Conservation (phyloP, 331 rosid species). For the Spiraea crenata region DNA sequence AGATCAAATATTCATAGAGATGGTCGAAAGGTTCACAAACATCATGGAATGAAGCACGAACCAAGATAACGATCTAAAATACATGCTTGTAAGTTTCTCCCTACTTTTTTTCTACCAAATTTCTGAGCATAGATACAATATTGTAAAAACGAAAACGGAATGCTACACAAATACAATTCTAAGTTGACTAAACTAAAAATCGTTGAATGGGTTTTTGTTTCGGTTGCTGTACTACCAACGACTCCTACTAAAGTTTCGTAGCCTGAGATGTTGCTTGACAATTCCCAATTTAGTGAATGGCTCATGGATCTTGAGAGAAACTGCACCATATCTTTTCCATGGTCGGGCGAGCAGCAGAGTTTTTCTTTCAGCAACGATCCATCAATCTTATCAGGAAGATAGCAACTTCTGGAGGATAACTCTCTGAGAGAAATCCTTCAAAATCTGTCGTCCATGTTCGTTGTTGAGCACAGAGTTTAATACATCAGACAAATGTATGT, state of each 20-base stretch:
- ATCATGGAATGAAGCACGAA: no score
- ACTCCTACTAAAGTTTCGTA: slow-evolving; percentile 14
- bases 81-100: no score
- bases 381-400: slow-evolving; percentile 38
- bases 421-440: slow-evolving; percentile 43
- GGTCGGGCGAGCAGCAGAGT: slow-evolving; percentile 55
- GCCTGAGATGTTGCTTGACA: slow-evolving; percentile 29
- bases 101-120: no score
- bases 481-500: slow-evolving; percentile 33
- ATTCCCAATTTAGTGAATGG: slow-evolving; percentile 67
- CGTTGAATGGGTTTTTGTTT: not conserved
- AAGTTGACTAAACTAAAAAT: not conserved
- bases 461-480: slow-evolving; percentile 33
- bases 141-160: no score
- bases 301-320: slow-evolving; percentile 49
- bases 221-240: slow-evolving; percentile 10
- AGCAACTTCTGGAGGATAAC: slow-evolving; percentile 61
- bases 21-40: no score
- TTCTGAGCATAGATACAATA: no score
- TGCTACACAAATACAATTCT: no score
- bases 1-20: no score
- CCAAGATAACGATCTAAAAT: no score
- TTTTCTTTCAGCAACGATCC: slow-evolving; percentile 52
- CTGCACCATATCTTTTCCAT: slow-evolving; percentile 64
- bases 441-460: slow-evolving; percentile 35